phyloP scores from a whole-genome alignment of 179 eudicot species.

The Corrigiola litoralis region DNA sequence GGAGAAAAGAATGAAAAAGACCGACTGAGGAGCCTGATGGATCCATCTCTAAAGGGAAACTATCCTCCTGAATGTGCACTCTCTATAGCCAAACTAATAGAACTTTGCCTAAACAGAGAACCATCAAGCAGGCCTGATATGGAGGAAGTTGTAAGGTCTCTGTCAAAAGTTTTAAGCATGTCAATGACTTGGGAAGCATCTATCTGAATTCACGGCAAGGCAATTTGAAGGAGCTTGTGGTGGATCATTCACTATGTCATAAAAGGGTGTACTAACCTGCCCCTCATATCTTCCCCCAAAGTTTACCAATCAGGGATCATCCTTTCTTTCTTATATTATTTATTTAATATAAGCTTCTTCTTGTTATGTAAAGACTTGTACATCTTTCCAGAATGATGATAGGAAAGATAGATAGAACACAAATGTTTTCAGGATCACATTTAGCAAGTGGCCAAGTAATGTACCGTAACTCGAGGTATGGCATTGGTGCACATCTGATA shows the following conservation, averaged over 20 bases:
- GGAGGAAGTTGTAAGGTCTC: slow-evolving; percentile 57
- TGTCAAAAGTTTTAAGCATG: slow-evolving; percentile 48
- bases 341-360: not conserved
- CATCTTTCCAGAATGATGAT: slow-evolving; percentile 6
- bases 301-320: not conserved
- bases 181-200: slow-evolving; percentile 52
- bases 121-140: slow-evolving; percentile 57
- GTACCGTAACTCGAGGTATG: not conserved
- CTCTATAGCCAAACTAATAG: slow-evolving; percentile 35
- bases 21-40: slow-evolving; percentile 39
- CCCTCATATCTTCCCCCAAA: not conserved
- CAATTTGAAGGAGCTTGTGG: slow-evolving; percentile 7
- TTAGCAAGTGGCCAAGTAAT: not conserved
- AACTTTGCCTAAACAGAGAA: slow-evolving; percentile 48
- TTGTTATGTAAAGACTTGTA: slow-evolving; percentile 4
- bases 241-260: not conserved
- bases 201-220: slow-evolving; percentile 21
- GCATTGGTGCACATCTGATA: not conserved
- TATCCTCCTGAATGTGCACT: slow-evolving; percentile 57
- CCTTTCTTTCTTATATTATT: no score
- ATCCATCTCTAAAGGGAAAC: slow-evolving; percentile 53
- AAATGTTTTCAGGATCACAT: not conserved
- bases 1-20: slow-evolving; percentile 35
- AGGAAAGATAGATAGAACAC: not conserved
- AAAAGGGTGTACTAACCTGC: not conserved